A percentile compares a stretch with the other conserved stretches of the same genome.
Conservation (phyloP, 176 grass and related monocot species). For the Melocanna baccifera region DNA sequence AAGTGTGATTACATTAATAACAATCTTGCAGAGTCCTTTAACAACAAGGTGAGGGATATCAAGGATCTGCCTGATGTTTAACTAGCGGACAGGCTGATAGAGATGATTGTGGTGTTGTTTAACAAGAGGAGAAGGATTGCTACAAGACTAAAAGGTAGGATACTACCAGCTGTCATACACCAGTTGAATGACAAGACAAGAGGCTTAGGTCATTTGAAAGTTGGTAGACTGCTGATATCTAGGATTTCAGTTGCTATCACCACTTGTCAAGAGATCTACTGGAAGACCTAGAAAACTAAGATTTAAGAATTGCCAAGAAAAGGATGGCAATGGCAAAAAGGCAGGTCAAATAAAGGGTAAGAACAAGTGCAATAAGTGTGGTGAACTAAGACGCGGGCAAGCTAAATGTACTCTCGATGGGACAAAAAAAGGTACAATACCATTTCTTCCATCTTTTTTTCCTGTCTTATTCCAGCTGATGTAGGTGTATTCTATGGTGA, state of each 20-base stretch:
- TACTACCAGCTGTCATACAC: neutral
- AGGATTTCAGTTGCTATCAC: too few relatives aligned
- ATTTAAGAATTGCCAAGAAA: too few relatives aligned
- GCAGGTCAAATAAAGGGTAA: too few relatives aligned
- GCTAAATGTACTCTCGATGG: too few relatives aligned
- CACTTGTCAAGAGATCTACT: too few relatives aligned
- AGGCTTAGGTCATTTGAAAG: neutral
- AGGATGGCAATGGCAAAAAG: too few relatives aligned
- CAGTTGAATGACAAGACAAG: neutral
- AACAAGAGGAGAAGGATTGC: neutral
- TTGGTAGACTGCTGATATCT: fast-evolving
- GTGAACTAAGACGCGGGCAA: too few relatives aligned
- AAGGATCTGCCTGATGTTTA: neutral
- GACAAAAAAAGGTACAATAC: too few relatives aligned
- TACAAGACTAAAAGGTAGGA: neutral
- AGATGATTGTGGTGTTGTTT: neutral
- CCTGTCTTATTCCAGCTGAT: too few relatives aligned
- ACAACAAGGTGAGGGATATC: neutral
- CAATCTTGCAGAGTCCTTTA: neutral
- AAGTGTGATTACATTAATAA: neutral
- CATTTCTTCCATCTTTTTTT: too few relatives aligned
- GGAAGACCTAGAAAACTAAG: neutral
- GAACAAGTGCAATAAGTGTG: too few relatives aligned
- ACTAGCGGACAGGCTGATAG: neutral
- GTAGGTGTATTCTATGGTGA: too few relatives aligned